Base-by-base conservation (phyloP, 73 alveolate genomes). In the Effrenium voratum region DNA sequence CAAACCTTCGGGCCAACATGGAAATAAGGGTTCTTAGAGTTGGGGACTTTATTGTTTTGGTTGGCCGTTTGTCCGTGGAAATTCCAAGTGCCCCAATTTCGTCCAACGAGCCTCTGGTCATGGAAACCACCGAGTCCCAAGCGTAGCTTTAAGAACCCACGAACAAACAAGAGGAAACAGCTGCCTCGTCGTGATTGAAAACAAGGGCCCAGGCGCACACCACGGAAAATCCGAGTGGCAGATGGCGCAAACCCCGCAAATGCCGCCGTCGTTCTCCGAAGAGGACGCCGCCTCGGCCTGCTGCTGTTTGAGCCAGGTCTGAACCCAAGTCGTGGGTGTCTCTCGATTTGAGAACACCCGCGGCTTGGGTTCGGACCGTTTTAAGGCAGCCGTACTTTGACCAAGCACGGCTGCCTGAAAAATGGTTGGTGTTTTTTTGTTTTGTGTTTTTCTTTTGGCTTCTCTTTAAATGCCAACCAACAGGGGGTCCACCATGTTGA, bases 181-280 rank as follows among this genome's bases (percentile, higher is more conserved):
- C n/a, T n/a, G n/a, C n/a, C n/a, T n/a, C n/a, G n/a, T n/a, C n/a
- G n/a, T n/a, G n/a, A n/a, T n/a, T n/a, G n/a, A n/a, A n/a, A n/a
- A n/a, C n/a, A n/a, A n/a, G n/a, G n/a, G n/a, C n/a, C n/a, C 50
- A 34, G 19, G 50, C 49, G 50, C 0, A 10, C 49, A 45, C 82
- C 5, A 16, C 12, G 32, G 32, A 45, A 34, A 0, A 3, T 0
- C 86, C 86, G 2, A 41, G 86, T 22, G 0, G 43, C 86, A 76
- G 40, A 76, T 76, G 12, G 86, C 86, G 40, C 86, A 76, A 76
- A 76, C 86, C 59, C 86, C 86, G 59, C 34, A 13, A n/a, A n/a
- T n/a, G n/a, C n/a, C n/a, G n/a, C n/a, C n/a, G n/a, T n/a, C n/a
- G n/a, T n/a, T n/a, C n/a, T n/a, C n/a, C n/a, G n/a, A n/a, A n/a